A percentile compares a stretch with the other conserved stretches of the same genome.
phyloP scores from a whole-genome alignment of 306 rosid species.

The Dryas octopetala region DNA sequence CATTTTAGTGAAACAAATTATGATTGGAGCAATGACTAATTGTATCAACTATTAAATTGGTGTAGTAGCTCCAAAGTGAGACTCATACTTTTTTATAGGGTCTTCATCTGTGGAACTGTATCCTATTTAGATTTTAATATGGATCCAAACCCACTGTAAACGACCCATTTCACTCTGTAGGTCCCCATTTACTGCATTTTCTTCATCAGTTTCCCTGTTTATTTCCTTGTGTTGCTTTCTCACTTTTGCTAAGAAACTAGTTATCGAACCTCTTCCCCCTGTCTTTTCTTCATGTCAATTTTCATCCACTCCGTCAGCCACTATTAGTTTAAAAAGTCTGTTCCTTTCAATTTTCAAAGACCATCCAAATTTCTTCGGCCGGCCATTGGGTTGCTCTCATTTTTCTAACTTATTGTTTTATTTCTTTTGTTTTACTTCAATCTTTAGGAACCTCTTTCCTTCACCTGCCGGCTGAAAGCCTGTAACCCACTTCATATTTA shows the following conservation, averaged over 20 bases:
- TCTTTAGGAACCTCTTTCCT: not conserved
- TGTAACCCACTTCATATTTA: not conserved
- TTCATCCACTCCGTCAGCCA: not conserved
- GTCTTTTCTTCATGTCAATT: not conserved
- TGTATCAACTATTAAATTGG: no score
- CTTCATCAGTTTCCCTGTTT: no score
- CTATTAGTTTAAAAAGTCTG: not conserved
- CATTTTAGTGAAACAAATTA: not conserved
- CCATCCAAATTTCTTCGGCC: not conserved
- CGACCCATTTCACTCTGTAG: no score
- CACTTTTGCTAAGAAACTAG: not conserved
- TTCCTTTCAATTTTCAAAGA: not conserved
- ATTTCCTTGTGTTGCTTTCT: not conserved
- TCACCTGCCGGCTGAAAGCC: not conserved
- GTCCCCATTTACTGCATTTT: no score
- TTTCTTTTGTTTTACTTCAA: conserved; percentile 10
- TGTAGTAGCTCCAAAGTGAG: no score
- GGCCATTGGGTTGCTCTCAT: not conserved
- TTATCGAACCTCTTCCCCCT: not conserved
- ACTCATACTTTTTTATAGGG: no score
- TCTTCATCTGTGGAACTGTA: no score
- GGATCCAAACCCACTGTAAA: no score
- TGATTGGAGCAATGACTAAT: not conserved
- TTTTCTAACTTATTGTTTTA: not conserved
- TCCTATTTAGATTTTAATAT: no score